Evolutionary conservation across 176 grass and related monocot genomes (phyloP), one percentile per base, ranked within the genome.

Genomic region (Poa annua): DNA sequence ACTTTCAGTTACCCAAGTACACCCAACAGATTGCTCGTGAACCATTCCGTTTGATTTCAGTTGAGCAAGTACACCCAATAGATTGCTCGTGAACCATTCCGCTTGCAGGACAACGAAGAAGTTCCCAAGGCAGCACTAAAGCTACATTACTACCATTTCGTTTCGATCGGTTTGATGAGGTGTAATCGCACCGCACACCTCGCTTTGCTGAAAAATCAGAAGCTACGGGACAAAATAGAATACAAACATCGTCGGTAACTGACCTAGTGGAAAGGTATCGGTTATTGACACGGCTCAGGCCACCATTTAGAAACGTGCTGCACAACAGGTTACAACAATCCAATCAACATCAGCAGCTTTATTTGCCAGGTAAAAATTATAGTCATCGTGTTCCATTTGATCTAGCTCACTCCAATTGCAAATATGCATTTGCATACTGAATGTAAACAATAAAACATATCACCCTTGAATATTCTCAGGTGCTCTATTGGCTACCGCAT

Each of bases 181-280:
- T 85, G 83, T 76, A 89, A 77, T 85, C 83, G 88, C 83, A 63
- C 71, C 59, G 21, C 25, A 1, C 19, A 13, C 42, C 17, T 16
- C 0, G 42, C 24, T 71, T 78, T 60, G 44, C 36, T 56, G 8
- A 57, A 68, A 79, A 60, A 29, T 42, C 68, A 66, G 1, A 50
- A 41, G 49, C 24, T 19, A 53, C 16, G 2, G 8, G 42, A 11
- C 11, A 14, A 44, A 77, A 35, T 3, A 54, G 16, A n/a, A 0
- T 3, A 51, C 4, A 64, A 32, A 4, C 16, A 45, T 16, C 21
- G n/a, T 24, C 5, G 5, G 62, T 24, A 7, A 33, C 15, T 53
- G 3, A 47, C 11, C 68, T 48, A 73, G 15, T 14, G 16, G 5
- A 15, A 60, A 5, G 6, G 66, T 45, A 56, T 7, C n/a, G 42